phyloP scores from a whole-genome alignment of 2,329 filamentous ascomycete genomes.

The Capronia coronata region DNA sequence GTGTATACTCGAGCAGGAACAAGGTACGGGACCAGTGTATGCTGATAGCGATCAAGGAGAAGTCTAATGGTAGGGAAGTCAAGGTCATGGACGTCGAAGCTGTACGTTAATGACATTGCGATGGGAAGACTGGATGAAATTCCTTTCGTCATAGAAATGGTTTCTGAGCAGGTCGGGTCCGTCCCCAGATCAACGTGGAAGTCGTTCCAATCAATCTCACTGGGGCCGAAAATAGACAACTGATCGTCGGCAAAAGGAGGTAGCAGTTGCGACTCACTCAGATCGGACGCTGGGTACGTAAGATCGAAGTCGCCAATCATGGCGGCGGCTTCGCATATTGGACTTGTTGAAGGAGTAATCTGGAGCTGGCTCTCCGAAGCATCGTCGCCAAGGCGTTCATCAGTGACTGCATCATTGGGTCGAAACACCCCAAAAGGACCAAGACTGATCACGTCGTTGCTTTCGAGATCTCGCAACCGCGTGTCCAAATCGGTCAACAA shows the following conservation, averaged over 20 bases:
- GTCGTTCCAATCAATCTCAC: background rate
- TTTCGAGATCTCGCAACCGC: background rate
- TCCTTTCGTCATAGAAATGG: background rate
- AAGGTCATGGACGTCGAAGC: constrained; percentile 1
- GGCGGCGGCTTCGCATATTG: background rate
- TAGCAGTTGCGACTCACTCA: background rate
- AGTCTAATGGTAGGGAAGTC: constrained; percentile 4
- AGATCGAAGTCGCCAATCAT: background rate
- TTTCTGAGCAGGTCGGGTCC: background rate
- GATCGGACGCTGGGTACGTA: background rate
- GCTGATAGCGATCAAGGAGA: constrained; percentile 5
- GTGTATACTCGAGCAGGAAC: background rate
- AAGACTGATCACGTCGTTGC: background rate
- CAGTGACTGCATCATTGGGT: background rate
- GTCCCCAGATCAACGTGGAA: background rate
- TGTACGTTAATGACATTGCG: constrained; percentile 1
- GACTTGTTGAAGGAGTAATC: background rate
- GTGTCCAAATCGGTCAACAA: constrained; percentile 1
- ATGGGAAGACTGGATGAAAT: background rate
- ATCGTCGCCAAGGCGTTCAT: background rate
- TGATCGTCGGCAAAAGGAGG: background rate
- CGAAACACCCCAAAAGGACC: constrained; percentile 4
- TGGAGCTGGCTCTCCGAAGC: background rate
- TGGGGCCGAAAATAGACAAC: background rate
- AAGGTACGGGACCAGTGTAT: constrained; percentile 3